These are phyloP conservation scores for Sordariomycetes sp. DNA, from an alignment of 2,329 filamentous ascomycete genomes.

Conservation along the genomic window DNA sequence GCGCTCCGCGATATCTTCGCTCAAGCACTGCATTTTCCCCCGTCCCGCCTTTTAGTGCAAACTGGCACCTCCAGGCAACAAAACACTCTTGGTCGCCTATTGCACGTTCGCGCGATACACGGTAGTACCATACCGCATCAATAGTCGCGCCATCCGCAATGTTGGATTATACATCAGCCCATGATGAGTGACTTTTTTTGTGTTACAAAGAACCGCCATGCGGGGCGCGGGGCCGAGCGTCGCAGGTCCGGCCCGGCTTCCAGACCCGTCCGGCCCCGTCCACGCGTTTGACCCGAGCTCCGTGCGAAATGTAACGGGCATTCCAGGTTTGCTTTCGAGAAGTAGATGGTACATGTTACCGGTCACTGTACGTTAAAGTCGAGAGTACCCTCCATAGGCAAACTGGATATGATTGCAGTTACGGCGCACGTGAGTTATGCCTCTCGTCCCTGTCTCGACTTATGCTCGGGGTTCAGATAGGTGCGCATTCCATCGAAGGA, in stretches of 20 bases:
- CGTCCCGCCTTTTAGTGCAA: not conserved
- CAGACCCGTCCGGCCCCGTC: not conserved
- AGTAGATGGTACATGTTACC: too few relatives aligned
- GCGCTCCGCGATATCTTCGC: not conserved
- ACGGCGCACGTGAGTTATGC: not conserved
- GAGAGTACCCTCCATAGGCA: too few relatives aligned
- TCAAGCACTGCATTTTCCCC: not conserved
- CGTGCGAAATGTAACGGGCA: not conserved
- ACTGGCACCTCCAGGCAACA: not conserved
- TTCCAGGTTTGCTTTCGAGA: not conserved
- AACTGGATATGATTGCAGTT: not conserved
- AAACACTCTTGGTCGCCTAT: not conserved
- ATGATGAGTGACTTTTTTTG: not conserved
- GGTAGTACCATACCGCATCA: not conserved
- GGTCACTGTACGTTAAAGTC: too few relatives aligned
- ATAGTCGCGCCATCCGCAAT: not conserved
- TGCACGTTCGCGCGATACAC: not conserved
- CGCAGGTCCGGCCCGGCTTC: not conserved
- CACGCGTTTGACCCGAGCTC: not conserved
- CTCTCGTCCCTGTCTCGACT: not conserved
- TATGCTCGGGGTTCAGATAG: too few relatives aligned
- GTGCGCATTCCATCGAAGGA: too few relatives aligned
- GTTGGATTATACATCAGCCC: too few relatives aligned
- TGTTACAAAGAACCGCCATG: not conserved
- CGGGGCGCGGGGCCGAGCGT: not conserved